Percentiles rank a stretch among this genome's conserved stretches.
Conservation (phyloP, 2,329 filamentous ascomycete genomes). For the Raffaelea albimanens region DNA sequence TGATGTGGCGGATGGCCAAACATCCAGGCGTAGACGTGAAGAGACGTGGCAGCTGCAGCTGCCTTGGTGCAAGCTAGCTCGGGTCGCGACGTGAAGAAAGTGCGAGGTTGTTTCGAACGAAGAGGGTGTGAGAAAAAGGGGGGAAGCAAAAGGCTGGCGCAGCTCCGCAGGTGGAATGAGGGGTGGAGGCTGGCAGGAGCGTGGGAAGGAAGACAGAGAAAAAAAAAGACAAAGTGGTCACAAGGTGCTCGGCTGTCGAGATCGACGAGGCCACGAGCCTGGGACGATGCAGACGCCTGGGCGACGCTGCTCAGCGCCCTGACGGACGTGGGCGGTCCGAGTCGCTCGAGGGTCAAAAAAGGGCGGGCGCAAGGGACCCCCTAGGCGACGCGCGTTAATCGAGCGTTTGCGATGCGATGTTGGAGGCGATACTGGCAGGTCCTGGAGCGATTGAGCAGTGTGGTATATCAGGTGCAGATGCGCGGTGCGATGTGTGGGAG, state of each 20-base stretch:
- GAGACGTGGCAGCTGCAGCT: background rate
- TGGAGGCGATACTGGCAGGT: too few species aligned
- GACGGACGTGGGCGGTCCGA: too few species aligned
- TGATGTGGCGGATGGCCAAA: constrained; percentile 1
- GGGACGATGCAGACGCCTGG: too few species aligned
- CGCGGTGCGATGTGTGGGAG: background rate
- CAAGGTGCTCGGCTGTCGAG: background rate
- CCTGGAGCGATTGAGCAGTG: too few species aligned
- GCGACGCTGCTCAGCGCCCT: too few species aligned
- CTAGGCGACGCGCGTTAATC: constrained; percentile 1
- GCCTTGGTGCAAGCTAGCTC: background rate
- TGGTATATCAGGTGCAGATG: background rate
- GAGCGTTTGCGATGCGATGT: background rate
- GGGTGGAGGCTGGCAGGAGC: background rate
- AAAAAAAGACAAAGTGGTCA: background rate
- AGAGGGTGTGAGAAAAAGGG: background rate
- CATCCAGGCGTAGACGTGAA: constrained; percentile 3
- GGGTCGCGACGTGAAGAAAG: background rate
- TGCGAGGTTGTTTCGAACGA: background rate
- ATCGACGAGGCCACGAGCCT: too few species aligned
- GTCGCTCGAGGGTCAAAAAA: background rate
- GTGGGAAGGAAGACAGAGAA: background rate
- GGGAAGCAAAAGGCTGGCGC: background rate
- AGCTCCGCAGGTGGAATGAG: background rate
- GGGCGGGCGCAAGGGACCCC: background rate